phyloP scores from a whole-genome alignment of 2,329 filamentous ascomycete species.

The Cladosporium oxysporum region DNA sequence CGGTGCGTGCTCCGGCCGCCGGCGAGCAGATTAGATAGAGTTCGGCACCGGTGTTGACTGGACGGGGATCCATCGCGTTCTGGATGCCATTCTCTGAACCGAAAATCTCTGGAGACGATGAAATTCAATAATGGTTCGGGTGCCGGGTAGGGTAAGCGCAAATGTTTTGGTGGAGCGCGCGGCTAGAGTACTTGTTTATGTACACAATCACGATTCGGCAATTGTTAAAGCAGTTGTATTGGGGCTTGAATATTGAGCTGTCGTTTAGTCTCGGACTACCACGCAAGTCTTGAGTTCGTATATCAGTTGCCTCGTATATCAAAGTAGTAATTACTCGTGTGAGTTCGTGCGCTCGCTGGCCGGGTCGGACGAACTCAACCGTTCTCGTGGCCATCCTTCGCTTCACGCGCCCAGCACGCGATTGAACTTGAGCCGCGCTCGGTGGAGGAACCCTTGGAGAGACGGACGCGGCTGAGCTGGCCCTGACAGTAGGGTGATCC shows the following conservation, averaged over 20 bases:
- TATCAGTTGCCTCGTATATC: neutral
- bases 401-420: conserved; percentile 12
- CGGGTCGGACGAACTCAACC: neutral
- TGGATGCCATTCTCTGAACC: conserved; percentile 16
- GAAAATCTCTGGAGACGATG: neutral
- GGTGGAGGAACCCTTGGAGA: neutral
- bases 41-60: neutral
- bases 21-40: conserved; percentile 6
- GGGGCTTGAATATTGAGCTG: neutral
- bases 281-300: neutral
- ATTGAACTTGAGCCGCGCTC: conserved; percentile 4
- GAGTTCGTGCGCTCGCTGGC: neutral
- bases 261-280: neutral
- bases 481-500: conserved; percentile 1
- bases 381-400: conserved; percentile 15
- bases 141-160: neutral
- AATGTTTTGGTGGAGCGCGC: neutral
- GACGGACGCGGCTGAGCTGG: neutral
- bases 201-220: conserved; percentile 8
- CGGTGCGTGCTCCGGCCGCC: neutral
- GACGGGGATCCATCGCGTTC: neutral
- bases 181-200: neutral
- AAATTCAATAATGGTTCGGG: neutral
- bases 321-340: neutral
- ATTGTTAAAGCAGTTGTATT: neutral